A percentile compares a stretch with the other conserved stretches of the same genome.
These are phyloP conservation scores for Emmonsiellopsis sp. DNA, from an alignment of 2,329 filamentous ascomycete genomes.

Conservation along the genomic window DNA sequence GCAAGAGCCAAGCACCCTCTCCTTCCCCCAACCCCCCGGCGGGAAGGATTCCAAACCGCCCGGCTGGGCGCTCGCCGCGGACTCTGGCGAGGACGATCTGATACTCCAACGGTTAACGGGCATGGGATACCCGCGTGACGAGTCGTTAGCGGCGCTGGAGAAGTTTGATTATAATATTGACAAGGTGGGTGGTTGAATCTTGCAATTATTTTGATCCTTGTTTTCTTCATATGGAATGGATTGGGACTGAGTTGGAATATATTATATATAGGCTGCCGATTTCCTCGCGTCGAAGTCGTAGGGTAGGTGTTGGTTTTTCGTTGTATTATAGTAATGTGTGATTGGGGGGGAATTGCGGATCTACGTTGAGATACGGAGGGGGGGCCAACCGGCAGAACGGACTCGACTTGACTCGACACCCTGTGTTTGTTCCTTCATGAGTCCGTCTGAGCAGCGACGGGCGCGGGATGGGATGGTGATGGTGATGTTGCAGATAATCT, in stretches of 20 bases:
- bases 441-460: background rate
- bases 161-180: conserved; percentile 95
- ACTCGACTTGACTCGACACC: too few species aligned
- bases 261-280: conserved; percentile 27
- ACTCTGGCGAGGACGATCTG: conserved; percentile 78
- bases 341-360: too few species aligned
- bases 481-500: background rate
- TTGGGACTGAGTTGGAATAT: conserved; percentile 2
- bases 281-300: conserved; percentile 34
- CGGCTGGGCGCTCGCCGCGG: conserved; percentile 62
- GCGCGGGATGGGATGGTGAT: background rate
- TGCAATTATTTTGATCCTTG: background rate
- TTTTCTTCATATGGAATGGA: conserved; percentile 5
- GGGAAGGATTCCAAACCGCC: conserved; percentile 24
- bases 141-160: conserved; percentile 73
- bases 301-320: conserved; percentile 8
- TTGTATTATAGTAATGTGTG: too few species aligned
- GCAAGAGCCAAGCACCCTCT: background rate
- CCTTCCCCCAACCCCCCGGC: conserved; percentile 16
- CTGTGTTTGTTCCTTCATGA: background rate
- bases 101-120: conserved; percentile 80
- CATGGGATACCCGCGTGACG: conserved; percentile 74
- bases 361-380: too few species aligned
- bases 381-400: too few species aligned
- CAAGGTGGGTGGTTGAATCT: conserved; percentile 54